Conservation (phyloP, 495 filamentous ascomycete species). For the Podospora pseudopauciseta region DNA sequence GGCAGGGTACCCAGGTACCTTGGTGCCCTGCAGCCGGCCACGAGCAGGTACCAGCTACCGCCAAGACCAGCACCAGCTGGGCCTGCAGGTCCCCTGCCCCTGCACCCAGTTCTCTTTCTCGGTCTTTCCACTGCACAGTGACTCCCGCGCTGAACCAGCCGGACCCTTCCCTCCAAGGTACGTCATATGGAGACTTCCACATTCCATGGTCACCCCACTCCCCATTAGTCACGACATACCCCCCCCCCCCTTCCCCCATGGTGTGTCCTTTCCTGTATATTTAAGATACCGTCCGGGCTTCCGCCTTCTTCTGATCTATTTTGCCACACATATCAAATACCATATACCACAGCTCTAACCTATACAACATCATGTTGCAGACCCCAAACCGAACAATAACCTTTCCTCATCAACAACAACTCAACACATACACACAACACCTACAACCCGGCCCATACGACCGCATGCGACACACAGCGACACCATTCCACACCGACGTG, state of each 20-base stretch:
- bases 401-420: slow-evolving; percentile 2
- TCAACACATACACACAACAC: slow-evolving; percentile 4
- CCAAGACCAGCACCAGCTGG: slow-evolving; percentile 3
- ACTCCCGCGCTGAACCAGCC: slow-evolving; percentile 5
- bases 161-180: slow-evolving; percentile 9
- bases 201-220: slow-evolving; percentile 12
- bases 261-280: slow-evolving; percentile 8
- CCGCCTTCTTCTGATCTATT: slow-evolving; percentile 1
- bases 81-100: slow-evolving; percentile 8
- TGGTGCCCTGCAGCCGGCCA: neutral
- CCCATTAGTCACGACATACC: slow-evolving; percentile 12
- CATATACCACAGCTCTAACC: slow-evolving; percentile 7
- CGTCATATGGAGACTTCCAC: slow-evolving; percentile 7
- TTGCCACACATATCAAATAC: slow-evolving; percentile 11
- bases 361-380: slow-evolving; percentile 14
- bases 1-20: neutral
- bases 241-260: neutral
- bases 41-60: slow-evolving; percentile 9
- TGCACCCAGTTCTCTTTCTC: slow-evolving; percentile 1
- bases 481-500: slow-evolving; percentile 2
- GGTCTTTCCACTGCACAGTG: neutral
- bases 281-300: slow-evolving; percentile 10
- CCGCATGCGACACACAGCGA: neutral
- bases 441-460: neutral
- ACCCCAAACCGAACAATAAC: slow-evolving; percentile 7